Base-by-base conservation (phyloP, 208 protist species). In the Leishmania aethiopica region DNA sequence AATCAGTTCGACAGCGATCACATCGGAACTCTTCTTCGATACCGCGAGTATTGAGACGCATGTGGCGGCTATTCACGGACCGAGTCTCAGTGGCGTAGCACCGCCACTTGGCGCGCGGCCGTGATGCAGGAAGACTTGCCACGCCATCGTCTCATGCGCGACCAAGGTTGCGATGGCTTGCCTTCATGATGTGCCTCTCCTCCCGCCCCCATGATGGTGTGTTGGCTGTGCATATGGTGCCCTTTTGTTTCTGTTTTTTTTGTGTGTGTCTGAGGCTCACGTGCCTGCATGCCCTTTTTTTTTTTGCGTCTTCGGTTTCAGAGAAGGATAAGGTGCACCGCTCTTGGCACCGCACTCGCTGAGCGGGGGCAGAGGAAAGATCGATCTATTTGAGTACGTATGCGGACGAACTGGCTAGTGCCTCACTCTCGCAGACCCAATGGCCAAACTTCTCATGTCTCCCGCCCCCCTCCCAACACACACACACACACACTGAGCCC, bases 11-110 rank as follows among this genome's bases (percentile, higher is more conserved):
- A 84, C 47, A 80, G 78, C 45, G 86, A 92, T 64, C 80, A 79
- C 62, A 82, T 92, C n/a, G 86, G 84, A 11, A 42, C 32, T 45
- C 79, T 92, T 1, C 53, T 92, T 10, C 82, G 85, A 67, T 77
- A 77, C 53, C 71, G 79, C 55, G 59, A 75, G 71, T 82, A 72
- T 32, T 78, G 75, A 78, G 51, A 37, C 19, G 25, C 22, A n/a
- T 53, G 73, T 77, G 32, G 73, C 37, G 32, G 8, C 3, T 40
- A 45, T 77, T 62, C 7, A 51, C 3, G n/a, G 70, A 28, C 28
- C 1, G 70, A 55, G 70, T 8, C 6, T 74, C 70, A n/a, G 70
- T 51, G 42, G 51, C 45, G 40, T 47, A 53, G 17, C 13, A 53
- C 28, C n/a, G 19, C 13, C 3, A 17, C 70, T 32, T 74, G 22